Percentiles rank a stretch among this genome's conserved stretches.
Evolutionary conservation across 495 filamentous ascomycete genomes (phyloP).

Genomic region (Daldinia bambusicola): DNA sequence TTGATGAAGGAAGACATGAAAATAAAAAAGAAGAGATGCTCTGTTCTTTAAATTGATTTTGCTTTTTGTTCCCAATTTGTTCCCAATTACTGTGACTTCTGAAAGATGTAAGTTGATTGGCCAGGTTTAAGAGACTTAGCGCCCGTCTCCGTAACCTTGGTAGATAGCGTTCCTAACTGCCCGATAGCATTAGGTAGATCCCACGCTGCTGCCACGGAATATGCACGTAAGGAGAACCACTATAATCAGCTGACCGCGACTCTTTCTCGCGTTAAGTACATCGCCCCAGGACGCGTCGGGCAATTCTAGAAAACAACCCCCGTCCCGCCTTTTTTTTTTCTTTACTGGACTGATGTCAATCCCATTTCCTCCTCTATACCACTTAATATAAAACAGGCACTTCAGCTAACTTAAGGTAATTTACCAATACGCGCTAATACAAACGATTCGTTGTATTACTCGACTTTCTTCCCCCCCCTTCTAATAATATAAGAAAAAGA

Average conservation of each 20-base stretch:
- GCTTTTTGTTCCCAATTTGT: background rate
- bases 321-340: slow-evolving; percentile 31
- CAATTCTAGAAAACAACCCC: slow-evolving; percentile 33
- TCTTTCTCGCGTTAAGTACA: slow-evolving; percentile 42
- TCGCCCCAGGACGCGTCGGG: slow-evolving; percentile 36
- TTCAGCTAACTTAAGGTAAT: slow-evolving; percentile 1
- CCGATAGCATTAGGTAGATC: too few species aligned
- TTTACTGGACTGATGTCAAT: slow-evolving; percentile 21
- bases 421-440: slow-evolving; percentile 6
- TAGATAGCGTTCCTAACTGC: too few species aligned
- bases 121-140: background rate
- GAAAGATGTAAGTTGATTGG: slow-evolving; percentile 4
- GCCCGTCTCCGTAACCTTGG: too few species aligned
- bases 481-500: background rate
- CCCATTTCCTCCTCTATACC: slow-evolving; percentile 4
- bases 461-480: background rate
- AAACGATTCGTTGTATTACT: background rate
- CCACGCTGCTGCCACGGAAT: background rate
- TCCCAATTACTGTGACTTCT: background rate
- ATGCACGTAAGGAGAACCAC: slow-evolving; percentile 16
- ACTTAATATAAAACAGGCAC: background rate
- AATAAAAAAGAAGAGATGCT: slow-evolving; percentile 1
- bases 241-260: slow-evolving; percentile 41
- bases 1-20: background rate
- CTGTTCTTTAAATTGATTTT: background rate